Percentiles rank a stretch among this genome's conserved stretches.
phyloP scores from a whole-genome alignment of 148 eudicot species.

The Rhododendron molle region DNA sequence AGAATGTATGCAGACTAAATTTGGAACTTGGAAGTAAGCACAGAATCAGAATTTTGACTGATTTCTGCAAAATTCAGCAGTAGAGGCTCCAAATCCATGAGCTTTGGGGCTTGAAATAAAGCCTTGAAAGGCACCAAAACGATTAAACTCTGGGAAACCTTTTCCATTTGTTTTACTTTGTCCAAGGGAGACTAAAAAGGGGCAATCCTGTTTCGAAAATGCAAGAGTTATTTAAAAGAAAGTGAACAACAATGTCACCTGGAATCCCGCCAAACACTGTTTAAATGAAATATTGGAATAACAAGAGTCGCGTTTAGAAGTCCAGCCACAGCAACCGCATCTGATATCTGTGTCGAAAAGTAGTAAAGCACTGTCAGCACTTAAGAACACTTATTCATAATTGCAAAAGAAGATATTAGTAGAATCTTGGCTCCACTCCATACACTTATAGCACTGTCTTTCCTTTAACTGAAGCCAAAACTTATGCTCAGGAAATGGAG shows the following conservation, averaged over 20 bases:
- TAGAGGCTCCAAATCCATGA: not conserved
- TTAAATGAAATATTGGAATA: constrained; percentile 89
- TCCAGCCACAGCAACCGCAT: constrained; percentile 97
- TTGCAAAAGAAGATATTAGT: not conserved
- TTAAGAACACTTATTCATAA: not conserved
- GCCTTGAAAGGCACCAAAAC: not conserved
- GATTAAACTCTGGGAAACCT: not conserved
- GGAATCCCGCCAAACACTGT: constrained; percentile 96
- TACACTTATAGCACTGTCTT: constrained; percentile 5
- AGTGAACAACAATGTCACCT: constrained; percentile 39
- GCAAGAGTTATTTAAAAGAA: not conserved
- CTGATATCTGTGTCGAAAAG: constrained; percentile 68
- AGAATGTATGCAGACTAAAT: not conserved
- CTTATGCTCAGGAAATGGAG: not conserved
- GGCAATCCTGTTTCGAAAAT: not conserved
- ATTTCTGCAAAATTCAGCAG: not conserved
- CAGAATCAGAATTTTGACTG: not conserved
- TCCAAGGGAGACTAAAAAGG: not conserved
- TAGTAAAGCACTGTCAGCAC: not conserved
- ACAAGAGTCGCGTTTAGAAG: constrained; percentile 95
- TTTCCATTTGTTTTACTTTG: not conserved
- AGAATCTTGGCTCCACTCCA: not conserved
- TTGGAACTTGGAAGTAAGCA: not conserved
- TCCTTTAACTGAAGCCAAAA: not conserved
- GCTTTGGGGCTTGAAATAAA: not conserved